Percentiles rank a stretch among this genome's conserved stretches.
Conservation (phyloP, 768 basidiomycete genomes). For the Rhizopogon salebrosus region DNA sequence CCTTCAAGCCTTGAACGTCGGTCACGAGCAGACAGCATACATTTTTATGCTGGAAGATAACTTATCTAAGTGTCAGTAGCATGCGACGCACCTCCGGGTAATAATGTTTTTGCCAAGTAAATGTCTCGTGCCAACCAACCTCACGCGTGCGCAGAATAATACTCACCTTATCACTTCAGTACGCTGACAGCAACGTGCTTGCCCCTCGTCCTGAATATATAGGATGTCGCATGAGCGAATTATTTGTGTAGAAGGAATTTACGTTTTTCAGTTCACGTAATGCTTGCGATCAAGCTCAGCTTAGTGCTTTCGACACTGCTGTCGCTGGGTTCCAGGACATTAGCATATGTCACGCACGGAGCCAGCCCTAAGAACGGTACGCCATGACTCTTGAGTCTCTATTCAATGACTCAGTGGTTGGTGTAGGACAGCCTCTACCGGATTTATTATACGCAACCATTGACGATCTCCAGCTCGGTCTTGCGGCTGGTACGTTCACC, state of each 20-base stretch:
- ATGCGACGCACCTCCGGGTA: background rate
- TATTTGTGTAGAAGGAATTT: background rate
- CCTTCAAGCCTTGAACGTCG: background rate
- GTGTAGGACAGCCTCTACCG: background rate
- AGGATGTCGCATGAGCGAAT: background rate
- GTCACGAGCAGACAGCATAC: background rate
- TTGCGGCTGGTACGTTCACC: background rate
- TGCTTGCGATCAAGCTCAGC: background rate
- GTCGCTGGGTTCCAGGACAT: background rate
- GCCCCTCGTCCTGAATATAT: background rate
- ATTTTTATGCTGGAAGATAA: background rate
- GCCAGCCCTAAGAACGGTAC: background rate
- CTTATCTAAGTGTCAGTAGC: background rate
- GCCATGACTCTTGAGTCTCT: background rate
- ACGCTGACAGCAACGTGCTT: background rate
- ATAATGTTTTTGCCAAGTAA: background rate
- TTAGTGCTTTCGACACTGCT: background rate
- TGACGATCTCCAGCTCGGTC: background rate
- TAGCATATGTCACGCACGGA: background rate
- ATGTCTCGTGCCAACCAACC: background rate
- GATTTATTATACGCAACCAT: background rate
- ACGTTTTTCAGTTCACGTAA: background rate
- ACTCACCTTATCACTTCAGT: slow-evolving; percentile 1
- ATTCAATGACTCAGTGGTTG: background rate
- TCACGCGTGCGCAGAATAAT: background rate